Percentiles rank a stretch among this genome's conserved stretches.
phyloP scores from a whole-genome alignment of 805 yeast genomes.

The Candida railenensis region DNA sequence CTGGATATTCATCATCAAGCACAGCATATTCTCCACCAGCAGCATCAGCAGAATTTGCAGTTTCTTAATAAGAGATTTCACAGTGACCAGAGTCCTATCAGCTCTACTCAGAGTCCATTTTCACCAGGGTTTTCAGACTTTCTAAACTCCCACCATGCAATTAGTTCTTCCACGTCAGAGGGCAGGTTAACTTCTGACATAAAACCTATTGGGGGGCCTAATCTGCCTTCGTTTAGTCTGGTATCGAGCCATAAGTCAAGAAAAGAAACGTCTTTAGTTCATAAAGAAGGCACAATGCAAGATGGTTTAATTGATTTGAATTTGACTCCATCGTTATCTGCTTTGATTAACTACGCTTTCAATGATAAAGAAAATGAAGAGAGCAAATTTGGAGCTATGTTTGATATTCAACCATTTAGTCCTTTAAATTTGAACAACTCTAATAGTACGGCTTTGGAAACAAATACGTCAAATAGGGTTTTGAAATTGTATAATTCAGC shows the following conservation, averaged over 20 bases:
- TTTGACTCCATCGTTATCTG: conserved; percentile 38
- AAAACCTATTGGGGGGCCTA: not conserved
- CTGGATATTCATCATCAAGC: not conserved
- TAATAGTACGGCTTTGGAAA: not conserved
- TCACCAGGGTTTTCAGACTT: conserved; percentile 14
- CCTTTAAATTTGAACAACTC: conserved; percentile 17
- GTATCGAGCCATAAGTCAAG: not conserved
- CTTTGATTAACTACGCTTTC: conserved; percentile 34
- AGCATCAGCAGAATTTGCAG: not conserved
- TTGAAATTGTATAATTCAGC: conserved; percentile 3
- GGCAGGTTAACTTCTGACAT: not conserved
- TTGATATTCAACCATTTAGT: conserved; percentile 25
- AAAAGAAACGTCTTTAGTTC: not conserved
- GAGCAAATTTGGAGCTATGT: conserved; percentile 10
- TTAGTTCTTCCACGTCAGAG: not conserved
- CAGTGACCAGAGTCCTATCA: conserved; percentile 5
- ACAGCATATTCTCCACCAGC: conserved; percentile 4
- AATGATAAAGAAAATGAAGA: conserved; percentile 18
- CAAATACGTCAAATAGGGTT: not conserved
- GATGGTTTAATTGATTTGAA: conserved; percentile 12
- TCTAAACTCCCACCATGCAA: conserved; percentile 1
- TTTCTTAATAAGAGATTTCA: not conserved
- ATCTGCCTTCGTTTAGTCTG: not conserved
- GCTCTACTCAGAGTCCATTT: conserved; percentile 8
- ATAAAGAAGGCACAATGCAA: not conserved